Evolutionary conservation across 148 eudicot species (phyloP).

Genomic region (Rhododendron kiyosumense): DNA sequence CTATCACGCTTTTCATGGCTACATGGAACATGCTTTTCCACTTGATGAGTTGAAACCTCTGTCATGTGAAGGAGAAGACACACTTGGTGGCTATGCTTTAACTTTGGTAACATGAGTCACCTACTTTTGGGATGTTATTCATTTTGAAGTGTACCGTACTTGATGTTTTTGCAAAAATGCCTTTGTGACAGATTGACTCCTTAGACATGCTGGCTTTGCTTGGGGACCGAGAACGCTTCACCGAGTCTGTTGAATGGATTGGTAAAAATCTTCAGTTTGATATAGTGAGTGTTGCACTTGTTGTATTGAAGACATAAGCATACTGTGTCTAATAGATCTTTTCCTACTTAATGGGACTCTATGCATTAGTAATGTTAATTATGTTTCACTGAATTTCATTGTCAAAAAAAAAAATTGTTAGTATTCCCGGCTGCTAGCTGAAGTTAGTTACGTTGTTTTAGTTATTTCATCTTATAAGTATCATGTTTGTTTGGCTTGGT

Average conservation of each 20-base stretch:
- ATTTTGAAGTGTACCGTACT: background rate
- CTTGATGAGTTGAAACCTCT: constrained; percentile 86
- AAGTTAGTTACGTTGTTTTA: background rate
- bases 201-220: constrained; percentile 91
- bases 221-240: constrained; percentile 74
- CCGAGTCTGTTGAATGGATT: constrained; percentile 92
- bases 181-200: constrained; percentile 67
- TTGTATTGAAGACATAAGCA: constrained; percentile 2
- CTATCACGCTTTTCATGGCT: constrained; percentile 96
- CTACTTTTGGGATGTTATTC: background rate
- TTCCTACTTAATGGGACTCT: background rate
- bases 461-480: background rate
- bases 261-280: constrained; percentile 92
- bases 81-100: constrained; percentile 95
- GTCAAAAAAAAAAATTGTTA: background rate
- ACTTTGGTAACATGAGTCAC: constrained; percentile 58
- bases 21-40: constrained; percentile 96
- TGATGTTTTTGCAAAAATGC: constrained; percentile 2
- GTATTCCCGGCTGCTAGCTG: background rate
- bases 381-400: background rate
- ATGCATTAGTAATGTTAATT: background rate
- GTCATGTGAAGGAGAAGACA: constrained; percentile 90
- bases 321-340: background rate
- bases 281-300: constrained; percentile 65
- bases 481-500: background rate